Conservation (phyloP, 495 filamentous ascomycete species). For the Hypomontagnella monticulosa region DNA sequence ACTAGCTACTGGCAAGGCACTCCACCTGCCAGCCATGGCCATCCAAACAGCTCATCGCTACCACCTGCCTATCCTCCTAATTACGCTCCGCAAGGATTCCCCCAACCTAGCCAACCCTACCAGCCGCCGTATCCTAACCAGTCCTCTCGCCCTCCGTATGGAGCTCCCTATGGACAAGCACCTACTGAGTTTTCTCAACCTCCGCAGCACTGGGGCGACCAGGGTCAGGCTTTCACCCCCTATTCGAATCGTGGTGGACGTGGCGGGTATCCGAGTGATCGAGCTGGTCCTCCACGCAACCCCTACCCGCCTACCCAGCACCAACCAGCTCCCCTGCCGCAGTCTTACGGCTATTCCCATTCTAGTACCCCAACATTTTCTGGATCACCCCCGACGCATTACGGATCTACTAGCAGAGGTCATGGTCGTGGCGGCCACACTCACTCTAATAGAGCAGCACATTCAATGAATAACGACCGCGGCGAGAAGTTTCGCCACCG, state of each 20-base stretch:
- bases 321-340: conserved; percentile 43
- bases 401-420: conserved; percentile 54
- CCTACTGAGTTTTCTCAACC: conserved; percentile 43
- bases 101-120: conserved; percentile 45
- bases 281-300: conserved; percentile 41
- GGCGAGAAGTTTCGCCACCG: conserved; percentile 58
- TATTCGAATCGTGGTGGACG: conserved; percentile 44
- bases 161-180: conserved; percentile 45
- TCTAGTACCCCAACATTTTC: conserved; percentile 45
- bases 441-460: conserved; percentile 54
- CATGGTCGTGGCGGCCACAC: conserved; percentile 59
- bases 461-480: conserved; percentile 62
- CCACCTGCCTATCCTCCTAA: conserved; percentile 61
- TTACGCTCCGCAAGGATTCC: conserved; percentile 62
- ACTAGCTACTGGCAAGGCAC: conserved; percentile 50
- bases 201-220: conserved; percentile 48
- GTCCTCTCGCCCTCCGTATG: conserved; percentile 42
- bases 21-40: conserved; percentile 45
- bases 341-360: conserved; percentile 51
- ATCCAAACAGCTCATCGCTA: conserved; percentile 49
- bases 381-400: conserved; percentile 52
- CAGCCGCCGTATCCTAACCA: conserved; percentile 46
- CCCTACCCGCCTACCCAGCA: conserved; percentile 36
- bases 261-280: conserved; percentile 45
- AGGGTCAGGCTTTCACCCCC: conserved; percentile 32